Evolutionary conservation across 371 early-diverging fungal species (phyloP).

Genomic region (Mortierella polycephala): DNA sequence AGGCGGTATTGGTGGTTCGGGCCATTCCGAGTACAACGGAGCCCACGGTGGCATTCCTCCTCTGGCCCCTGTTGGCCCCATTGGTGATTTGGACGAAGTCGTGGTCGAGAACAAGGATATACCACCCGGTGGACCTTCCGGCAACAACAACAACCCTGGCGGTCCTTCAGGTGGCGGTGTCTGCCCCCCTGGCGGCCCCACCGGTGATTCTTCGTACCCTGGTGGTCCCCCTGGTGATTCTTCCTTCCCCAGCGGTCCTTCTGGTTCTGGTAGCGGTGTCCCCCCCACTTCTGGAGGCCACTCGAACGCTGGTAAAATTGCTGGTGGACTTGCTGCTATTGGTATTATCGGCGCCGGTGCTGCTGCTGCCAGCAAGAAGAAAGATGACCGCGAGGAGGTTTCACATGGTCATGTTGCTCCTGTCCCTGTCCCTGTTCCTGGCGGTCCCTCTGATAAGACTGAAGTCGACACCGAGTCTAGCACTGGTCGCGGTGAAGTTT

Average conservation of each 20-base stretch:
- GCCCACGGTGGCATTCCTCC: conserved; percentile 22
- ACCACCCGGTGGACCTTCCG: conserved; percentile 22
- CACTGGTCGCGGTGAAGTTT: conserved; percentile 44
- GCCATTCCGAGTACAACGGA: background rate
- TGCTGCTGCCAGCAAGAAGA: conserved; percentile 8
- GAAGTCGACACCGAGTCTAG: conserved; percentile 5
- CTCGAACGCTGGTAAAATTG: conserved; percentile 12
- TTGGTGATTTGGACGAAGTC: conserved; percentile 15
- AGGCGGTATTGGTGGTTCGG: conserved; percentile 15
- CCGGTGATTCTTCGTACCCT: too few relatives aligned
- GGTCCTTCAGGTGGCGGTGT: conserved; percentile 10
- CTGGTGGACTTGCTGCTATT: conserved; percentile 10
- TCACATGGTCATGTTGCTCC: conserved; percentile 52
- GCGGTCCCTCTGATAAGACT: conserved; percentile 17
- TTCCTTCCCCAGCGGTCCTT: conserved; percentile 26
- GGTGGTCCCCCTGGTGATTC: conserved; percentile 16
- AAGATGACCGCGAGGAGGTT: conserved; percentile 12
- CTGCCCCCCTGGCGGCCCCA: too few relatives aligned
- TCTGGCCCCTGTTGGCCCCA: conserved; percentile 19
- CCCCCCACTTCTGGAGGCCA: conserved; percentile 10
- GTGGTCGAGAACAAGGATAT: conserved; percentile 19
- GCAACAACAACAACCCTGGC: conserved; percentile 11
- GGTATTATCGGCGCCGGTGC: conserved; percentile 8
- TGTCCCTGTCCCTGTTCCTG: conserved; percentile 27
- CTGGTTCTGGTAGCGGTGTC: conserved; percentile 14